Percentiles rank a stretch among this genome's conserved stretches.
phyloP scores from a whole-genome alignment of 371 early-diverging fungal species.

The Rhizopus stolonifer region DNA sequence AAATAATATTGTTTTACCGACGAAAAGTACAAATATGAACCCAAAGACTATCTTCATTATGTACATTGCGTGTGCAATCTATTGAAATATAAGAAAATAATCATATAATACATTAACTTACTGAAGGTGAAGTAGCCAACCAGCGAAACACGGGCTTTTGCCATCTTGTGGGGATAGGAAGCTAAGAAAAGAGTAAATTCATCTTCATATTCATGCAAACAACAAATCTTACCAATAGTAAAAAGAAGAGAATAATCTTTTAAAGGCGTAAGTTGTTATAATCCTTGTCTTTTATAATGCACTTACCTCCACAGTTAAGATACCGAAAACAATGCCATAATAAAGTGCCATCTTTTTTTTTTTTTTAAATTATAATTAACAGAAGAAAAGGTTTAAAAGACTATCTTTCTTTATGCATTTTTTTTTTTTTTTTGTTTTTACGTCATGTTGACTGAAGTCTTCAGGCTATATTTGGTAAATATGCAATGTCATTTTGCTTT shows the following conservation, averaged over 20 bases:
- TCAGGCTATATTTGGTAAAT: background rate
- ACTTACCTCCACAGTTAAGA: conserved; percentile 42
- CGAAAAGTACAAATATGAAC: conserved; percentile 58
- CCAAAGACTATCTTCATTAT: conserved; percentile 54
- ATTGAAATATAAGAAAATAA: background rate
- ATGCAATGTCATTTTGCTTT: too few relatives aligned
- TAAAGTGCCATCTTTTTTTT: conserved; percentile 43
- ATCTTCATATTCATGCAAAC: background rate
- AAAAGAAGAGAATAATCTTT: conserved; percentile 48
- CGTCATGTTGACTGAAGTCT: conserved; percentile 6
- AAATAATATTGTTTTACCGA: conserved; percentile 41
- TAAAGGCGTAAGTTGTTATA: conserved; percentile 9
- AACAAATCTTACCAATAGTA: conserved; percentile 37
- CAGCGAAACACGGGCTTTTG: conserved; percentile 53
- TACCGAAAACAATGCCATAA: conserved; percentile 40
- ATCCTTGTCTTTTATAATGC: background rate
- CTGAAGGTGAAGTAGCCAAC: conserved; percentile 42
- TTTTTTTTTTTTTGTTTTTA: background rate
- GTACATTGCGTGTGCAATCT: conserved; percentile 49
- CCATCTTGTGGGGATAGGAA: conserved; percentile 56
- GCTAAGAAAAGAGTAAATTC: conserved; percentile 15
- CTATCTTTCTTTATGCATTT: too few relatives aligned
- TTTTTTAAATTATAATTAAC: background rate
- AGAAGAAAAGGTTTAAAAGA: background rate
- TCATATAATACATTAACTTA: conserved; percentile 4